Evolutionary conservation across 345 rosid genomes (phyloP), one percentile per base, ranked within the genome.

Genomic region (Populus alba): DNA sequence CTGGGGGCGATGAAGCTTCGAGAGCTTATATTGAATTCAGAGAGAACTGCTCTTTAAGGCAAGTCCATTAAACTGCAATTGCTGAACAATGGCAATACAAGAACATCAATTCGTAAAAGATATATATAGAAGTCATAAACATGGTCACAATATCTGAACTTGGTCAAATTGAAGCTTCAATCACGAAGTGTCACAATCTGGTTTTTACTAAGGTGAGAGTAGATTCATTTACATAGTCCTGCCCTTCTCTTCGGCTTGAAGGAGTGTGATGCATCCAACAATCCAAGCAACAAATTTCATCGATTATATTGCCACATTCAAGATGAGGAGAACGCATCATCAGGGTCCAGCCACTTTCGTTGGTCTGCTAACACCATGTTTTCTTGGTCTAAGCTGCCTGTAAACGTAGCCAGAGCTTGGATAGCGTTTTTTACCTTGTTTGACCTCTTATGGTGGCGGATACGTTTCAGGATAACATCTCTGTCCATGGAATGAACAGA

Each of bases 291-390:
- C 51, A 47, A 13, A 47, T 15, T 4, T 1, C 51, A 47, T 13
- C 51, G 13, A 47, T 13, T 3, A 47, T 4, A 47, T 1, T 59
- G 65, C 65, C 65, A 59, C 33, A 13, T 74, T 84, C 78, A 87
- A 15, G 89, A 87, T 45, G 79, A 82, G 17, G 88, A 85, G 84
- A 88, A 88, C 31, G 80, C 81, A 57, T 88, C 88, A 5, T 70
- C 78, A 23, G 76, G 85, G 59, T 88, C 83, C 67, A 75, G 61
- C 85, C 86, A 85, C 66, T 35, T 79, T 2, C 78, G 81, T 17
- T 73, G 72, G 49, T 22, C 29, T 0, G 31, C 79, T 23, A 25
- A 73, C 20, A 22, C 15, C 8, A 8, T 39, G 45, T 61, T 67
- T 57, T 57, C 66, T 31, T 66, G 74, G 45, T 31, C 78, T 33